Conservation (phyloP, 768 basidiomycete species). For the Coprinopsis cinerea region DNA sequence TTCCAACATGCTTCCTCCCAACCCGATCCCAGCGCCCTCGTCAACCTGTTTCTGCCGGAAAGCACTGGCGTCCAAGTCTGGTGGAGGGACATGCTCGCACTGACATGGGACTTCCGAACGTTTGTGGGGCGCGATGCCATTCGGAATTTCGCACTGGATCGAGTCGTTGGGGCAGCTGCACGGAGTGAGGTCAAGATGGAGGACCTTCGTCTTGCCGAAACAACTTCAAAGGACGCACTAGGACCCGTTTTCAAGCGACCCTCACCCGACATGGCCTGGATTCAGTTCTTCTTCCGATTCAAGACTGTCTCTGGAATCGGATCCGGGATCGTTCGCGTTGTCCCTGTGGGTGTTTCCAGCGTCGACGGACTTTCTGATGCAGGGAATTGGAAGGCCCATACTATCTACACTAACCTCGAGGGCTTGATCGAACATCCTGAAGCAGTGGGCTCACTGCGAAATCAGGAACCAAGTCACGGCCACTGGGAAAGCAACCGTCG, state of each 20-base stretch:
- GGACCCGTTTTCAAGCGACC: conserved; percentile 17
- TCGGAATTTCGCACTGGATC: conserved; percentile 31
- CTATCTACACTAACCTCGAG: conserved; percentile 44
- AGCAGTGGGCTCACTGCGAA: conserved; percentile 34
- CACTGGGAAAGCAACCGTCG: conserved; percentile 39
- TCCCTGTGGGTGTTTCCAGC: conserved; percentile 25
- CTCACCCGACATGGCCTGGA: conserved; percentile 38
- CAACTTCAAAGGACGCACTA: not conserved
- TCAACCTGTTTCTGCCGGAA: conserved; percentile 18
- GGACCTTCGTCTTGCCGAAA: conserved; percentile 25
- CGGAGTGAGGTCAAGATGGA: conserved; percentile 26
- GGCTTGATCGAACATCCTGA: conserved; percentile 41
- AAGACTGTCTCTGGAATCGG: conserved; percentile 34
- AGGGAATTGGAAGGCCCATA: conserved; percentile 44
- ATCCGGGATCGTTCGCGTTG: conserved; percentile 41
- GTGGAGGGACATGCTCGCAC: conserved; percentile 47
- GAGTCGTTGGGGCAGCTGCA: conserved; percentile 24
- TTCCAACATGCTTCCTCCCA: conserved; percentile 15
- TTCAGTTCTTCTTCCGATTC: conserved; percentile 43
- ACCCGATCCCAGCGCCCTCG: conserved; percentile 12
- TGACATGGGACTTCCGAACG: conserved; percentile 52
- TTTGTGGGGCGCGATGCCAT: conserved; percentile 33
- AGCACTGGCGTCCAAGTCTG: conserved; percentile 11
- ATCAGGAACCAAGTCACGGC: conserved; percentile 37
- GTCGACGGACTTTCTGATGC: not conserved